Base-by-base conservation (phyloP, 768 basidiomycete genomes). In the Calocera viscosa region DNA sequence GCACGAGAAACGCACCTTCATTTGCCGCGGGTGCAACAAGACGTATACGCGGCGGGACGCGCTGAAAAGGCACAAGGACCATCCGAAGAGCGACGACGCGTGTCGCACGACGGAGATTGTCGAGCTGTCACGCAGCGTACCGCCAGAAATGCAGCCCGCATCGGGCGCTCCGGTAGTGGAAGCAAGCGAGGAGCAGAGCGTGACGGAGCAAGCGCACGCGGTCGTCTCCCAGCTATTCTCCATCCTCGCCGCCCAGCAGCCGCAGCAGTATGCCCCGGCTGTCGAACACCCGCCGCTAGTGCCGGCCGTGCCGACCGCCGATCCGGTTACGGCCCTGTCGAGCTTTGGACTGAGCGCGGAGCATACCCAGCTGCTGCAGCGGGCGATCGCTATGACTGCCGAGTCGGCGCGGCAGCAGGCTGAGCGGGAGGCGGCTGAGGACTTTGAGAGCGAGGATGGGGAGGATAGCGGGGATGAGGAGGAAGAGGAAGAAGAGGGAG, bases 31-130 rank as follows among this genome's bases (percentile, higher is more conserved):
- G 22, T 80, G 79, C 72, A 73, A 73, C 70, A 75, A 76, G 53
- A 71, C 74, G 10, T 80, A 80, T 72, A 78, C 78, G 19, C 75
- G 79, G 8, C 75, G 77, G 19, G 79, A 80, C 72, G 79, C 79
- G 0, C 67, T 80, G 19, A 73, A 74, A 64, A 80, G 80, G 68
- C 79, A 80, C 69, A 88, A 87, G 75, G 85, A 86, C 71, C 81
- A 66, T 43, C 82, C 49, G 81, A 79, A 34, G 81, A 80, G 38
- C 79, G 83, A 47, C 19, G 19, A 17, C 19, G 19, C 43, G 5
- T 47, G 43, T 19, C 7, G 43, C 8, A 24, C 43, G 5, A 47
- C 43, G 24, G 16, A 19, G 43, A 47, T 47, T 47, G 43, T 47
- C 43, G 43, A 47, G 43, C 16, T 47, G 43, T 5, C 43, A 3